Base-by-base conservation (phyloP, 2,329 filamentous ascomycete species). In the Neofusicoccum cordaticola region DNA sequence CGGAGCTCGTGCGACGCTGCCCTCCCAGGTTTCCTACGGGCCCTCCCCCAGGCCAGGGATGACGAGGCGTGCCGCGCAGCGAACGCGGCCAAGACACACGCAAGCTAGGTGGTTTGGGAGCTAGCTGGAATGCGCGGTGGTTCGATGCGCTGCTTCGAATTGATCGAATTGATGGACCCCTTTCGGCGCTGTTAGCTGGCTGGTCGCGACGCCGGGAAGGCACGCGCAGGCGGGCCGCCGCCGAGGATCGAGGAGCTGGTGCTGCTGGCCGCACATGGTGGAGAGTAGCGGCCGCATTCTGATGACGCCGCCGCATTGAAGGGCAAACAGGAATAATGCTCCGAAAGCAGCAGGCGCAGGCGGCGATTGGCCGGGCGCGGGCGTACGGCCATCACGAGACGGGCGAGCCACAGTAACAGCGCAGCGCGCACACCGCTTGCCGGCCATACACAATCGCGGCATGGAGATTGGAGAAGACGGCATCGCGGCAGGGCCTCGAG, bases 81-180 rank as follows among this genome's bases (percentile, higher is more conserved):
- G 44, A 60, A 60, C 56, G 41, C 56, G 42, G 56, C 56, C 56
- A 60, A 60, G 53, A 57, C 39, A 57, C 53, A 39, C 56, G 42
- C 56, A 60, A 47, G 42, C 56, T 47, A 60, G 39, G 39, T 17
- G 39, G 53, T 58, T 58, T 44, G 53, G 22, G 53, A 60, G n/a
- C 56, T 60, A 52, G 60, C 60, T 62, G 60, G 60, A 62, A 52
- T 44, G 56, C 42, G 56, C n/a, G 41, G 47, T 62, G 60, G 60
- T 62, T 51, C 60, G 60, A 62, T 62, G 47, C 4, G 60, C n/a
- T 62, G 60, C 60, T 27, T 41, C 60, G 60, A 51, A 52, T 62
- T 62, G 60, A 62, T 62, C 45, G 60, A 51, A 62, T 44, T 51
- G 48, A 11, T 45, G 47, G 48, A 42, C 47, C 60, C 56, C 56